These are phyloP conservation scores for Microbotryum scabiosae DNA, from an alignment of 1,284 basidiomycete genomes.

Conservation along the genomic window DNA sequence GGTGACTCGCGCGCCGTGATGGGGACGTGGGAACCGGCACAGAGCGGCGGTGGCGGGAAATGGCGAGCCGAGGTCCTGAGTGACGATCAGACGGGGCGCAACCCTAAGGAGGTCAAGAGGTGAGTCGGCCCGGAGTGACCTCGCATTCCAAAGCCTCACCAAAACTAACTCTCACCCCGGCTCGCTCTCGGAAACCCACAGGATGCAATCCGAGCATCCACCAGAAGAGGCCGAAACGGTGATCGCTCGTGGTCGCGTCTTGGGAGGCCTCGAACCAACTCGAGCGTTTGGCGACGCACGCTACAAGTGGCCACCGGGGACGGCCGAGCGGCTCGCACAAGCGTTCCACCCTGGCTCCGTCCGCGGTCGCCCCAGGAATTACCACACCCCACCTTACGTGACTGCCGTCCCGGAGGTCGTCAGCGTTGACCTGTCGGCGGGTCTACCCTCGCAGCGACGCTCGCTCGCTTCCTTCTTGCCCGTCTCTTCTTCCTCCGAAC, in stretches of 20 bases:
- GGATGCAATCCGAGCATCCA: conserved; percentile 85
- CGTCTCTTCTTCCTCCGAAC: conserved; percentile 23
- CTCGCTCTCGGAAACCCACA: conserved; percentile 37
- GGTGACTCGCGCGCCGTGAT: conserved; percentile 95
- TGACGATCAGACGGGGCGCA: conserved; percentile 92
- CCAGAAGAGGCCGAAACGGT: conserved; percentile 68
- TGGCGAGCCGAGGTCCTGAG: conserved; percentile 89
- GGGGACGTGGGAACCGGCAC: conserved; percentile 71
- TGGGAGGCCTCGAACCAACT: conserved; percentile 89
- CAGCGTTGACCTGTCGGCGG: conserved; percentile 22
- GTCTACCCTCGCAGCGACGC: conserved; percentile 8
- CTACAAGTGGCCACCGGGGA: conserved; percentile 61
- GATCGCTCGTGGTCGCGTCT: conserved; percentile 72
- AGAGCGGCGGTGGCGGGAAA: conserved; percentile 44
- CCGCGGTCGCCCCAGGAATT: conserved; percentile 26
- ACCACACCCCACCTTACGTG: conserved; percentile 83
- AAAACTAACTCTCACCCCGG: background rate
- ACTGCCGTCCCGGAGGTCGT: conserved; percentile 77
- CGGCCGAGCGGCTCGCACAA: conserved; percentile 40
- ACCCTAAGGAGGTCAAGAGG: conserved; percentile 61
- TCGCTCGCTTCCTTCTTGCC: conserved; percentile 31
- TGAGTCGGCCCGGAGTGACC: conserved; percentile 29
- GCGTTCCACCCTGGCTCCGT: conserved; percentile 37
- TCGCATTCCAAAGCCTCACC: conserved; percentile 9
- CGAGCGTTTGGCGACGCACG: conserved; percentile 71